These are phyloP conservation scores for Corchorus capsularis DNA, from an alignment of 345 rosid genomes.

Conservation along the genomic window DNA sequence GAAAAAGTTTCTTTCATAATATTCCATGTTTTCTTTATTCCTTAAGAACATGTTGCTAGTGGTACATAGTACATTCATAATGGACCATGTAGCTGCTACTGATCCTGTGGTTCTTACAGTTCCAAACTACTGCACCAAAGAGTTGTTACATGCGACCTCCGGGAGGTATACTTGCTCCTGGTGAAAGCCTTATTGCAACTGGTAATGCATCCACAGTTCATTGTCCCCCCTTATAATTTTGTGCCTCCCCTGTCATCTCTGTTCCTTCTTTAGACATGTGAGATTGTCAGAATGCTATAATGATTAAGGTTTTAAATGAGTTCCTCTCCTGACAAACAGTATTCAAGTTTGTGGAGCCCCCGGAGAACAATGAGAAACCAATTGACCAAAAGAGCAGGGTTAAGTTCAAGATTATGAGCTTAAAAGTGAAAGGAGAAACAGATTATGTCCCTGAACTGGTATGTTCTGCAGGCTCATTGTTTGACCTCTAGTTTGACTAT, in stretches of 20 bases:
- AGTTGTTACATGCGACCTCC: slow-evolving; percentile 87
- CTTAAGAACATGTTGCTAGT: background rate
- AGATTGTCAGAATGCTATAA: background rate
- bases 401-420: slow-evolving; percentile 78
- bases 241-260: background rate
- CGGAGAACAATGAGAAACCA: slow-evolving; percentile 65
- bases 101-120: slow-evolving; percentile 36
- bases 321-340: slow-evolving; percentile 40
- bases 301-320: slow-evolving; percentile 17
- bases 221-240: background rate
- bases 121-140: slow-evolving; percentile 84
- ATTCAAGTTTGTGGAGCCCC: slow-evolving; percentile 80
- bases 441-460: slow-evolving; percentile 83
- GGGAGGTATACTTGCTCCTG: slow-evolving; percentile 69
- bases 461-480: slow-evolving; percentile 17
- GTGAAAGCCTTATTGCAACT: slow-evolving; percentile 66
- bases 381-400: slow-evolving; percentile 60
- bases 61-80: background rate
- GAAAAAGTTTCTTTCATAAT: background rate
- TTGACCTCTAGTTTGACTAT: background rate
- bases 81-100: slow-evolving; percentile 5
- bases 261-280: background rate
- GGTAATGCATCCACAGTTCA: slow-evolving; percentile 39
- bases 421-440: slow-evolving; percentile 61
- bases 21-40: background rate